A percentile compares a stretch with the other conserved stretches of the same genome.
Conservation (phyloP, 139 green algal species). For the Gonium pectorale region DNA sequence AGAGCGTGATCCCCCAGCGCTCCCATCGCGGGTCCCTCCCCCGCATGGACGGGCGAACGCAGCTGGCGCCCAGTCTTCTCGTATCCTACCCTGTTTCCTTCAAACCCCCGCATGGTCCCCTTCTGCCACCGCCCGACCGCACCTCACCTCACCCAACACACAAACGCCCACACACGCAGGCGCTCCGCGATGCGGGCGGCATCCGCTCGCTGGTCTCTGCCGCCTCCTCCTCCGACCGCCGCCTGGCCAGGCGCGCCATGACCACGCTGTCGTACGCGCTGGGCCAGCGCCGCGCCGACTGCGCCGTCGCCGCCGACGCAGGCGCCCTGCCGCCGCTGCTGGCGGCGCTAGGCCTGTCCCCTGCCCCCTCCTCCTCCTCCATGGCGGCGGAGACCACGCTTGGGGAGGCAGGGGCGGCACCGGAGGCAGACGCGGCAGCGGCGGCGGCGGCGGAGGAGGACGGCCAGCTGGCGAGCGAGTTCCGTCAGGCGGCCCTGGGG, state of each 20-base stretch:
- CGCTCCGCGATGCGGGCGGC: conserved; percentile 20
- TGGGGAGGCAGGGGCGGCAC: not conserved
- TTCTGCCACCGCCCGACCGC: conserved; percentile 36
- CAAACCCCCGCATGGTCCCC: too few species aligned
- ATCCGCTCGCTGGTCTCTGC: not conserved
- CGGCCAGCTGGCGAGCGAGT: conserved; percentile 47
- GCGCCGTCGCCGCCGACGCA: conserved; percentile 3
- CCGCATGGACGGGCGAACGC: too few species aligned
- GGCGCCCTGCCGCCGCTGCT: conserved; percentile 30
- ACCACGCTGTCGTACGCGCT: conserved; percentile 57
- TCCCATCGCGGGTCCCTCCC: too few species aligned
- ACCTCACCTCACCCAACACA: not conserved
- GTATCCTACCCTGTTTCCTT: too few species aligned
- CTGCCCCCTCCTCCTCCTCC: not conserved
- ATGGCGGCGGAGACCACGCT: too few species aligned
- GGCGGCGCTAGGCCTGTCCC: not conserved
- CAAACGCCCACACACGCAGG: too few species aligned
- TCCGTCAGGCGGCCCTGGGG: conserved; percentile 57
- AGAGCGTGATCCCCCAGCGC: too few species aligned
- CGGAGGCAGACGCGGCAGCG: not conserved
- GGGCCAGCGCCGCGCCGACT: conserved; percentile 18
- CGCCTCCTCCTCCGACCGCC: not conserved
- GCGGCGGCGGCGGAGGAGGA: not conserved
- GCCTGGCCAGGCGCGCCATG: conserved; percentile 55
- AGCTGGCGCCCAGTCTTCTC: too few species aligned